These are phyloP conservation scores for Ascoidea asiatica DNA, from an alignment of 805 yeast species.

Conservation along the genomic window DNA sequence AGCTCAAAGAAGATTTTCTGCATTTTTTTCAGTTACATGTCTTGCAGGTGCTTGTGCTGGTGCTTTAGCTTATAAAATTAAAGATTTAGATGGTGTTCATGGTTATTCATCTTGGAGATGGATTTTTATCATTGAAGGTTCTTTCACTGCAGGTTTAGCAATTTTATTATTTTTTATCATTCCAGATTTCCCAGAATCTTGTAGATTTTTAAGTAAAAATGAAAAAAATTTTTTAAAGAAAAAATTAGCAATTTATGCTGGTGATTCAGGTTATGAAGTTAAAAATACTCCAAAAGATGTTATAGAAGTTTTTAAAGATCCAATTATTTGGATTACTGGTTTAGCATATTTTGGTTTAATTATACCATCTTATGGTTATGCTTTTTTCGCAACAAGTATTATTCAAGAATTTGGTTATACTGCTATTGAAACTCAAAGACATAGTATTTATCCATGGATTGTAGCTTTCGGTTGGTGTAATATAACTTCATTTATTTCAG, in stretches of 20 bases:
- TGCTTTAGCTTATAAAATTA: conserved; percentile 52
- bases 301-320: conserved; percentile 39
- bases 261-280: conserved; percentile 35
- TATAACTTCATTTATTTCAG: conserved; percentile 17
- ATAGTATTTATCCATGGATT: conserved; percentile 44
- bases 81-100: conserved; percentile 31
- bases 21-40: conserved; percentile 53
- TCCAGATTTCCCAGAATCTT: conserved; percentile 64
- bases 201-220: conserved; percentile 34
- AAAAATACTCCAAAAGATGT: conserved; percentile 34
- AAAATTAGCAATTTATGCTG: conserved; percentile 42
- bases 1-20: conserved; percentile 55
- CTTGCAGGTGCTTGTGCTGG: conserved; percentile 75
- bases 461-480: conserved; percentile 4
- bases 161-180: conserved; percentile 30
- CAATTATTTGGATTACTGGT: conserved; percentile 42
- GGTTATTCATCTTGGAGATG: conserved; percentile 35
- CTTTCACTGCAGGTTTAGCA: conserved; percentile 18
- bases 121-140: conserved; percentile 37
- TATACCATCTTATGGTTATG: conserved; percentile 66
- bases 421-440: conserved; percentile 62
- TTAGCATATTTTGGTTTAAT: conserved; percentile 50
- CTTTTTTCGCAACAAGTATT: conserved; percentile 60
- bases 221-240: conserved; percentile 43
- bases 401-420: conserved; percentile 49